phyloP scores from a whole-genome alignment of 352 stramenopile genomes.

The Hyaloperonospora arabidopsidis region DNA sequence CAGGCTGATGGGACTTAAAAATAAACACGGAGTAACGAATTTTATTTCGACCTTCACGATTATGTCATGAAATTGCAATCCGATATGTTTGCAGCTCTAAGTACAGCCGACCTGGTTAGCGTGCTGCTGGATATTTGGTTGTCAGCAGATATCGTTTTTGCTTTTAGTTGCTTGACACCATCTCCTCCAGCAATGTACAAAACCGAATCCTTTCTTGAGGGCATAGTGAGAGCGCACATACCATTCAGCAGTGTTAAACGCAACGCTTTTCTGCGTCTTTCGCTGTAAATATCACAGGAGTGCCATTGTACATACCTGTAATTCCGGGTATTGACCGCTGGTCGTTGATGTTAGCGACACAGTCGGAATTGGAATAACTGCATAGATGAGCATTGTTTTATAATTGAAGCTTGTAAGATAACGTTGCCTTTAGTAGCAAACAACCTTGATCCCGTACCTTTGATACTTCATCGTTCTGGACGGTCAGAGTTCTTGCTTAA shows the following conservation, averaged over 20 bases:
- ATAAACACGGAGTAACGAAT: not conserved
- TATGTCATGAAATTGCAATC: not conserved
- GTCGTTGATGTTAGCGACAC: too few relatives aligned
- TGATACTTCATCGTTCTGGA: not conserved
- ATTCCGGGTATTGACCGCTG: too few relatives aligned
- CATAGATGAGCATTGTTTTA: too few relatives aligned
- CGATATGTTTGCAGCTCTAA: not conserved
- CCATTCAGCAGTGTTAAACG: too few relatives aligned
- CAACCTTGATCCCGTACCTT: too few relatives aligned
- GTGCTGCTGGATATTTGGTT: not conserved
- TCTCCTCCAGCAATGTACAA: not conserved
- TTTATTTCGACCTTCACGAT: not conserved
- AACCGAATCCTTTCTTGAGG: not conserved
- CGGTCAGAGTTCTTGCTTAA: not conserved
- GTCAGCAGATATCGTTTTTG: not conserved
- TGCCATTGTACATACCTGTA: too few relatives aligned
- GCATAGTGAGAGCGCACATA: not conserved
- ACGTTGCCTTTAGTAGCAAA: too few relatives aligned
- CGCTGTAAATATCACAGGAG: too few relatives aligned
- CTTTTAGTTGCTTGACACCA: not conserved
- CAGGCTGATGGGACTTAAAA: not conserved
- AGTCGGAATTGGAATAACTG: too few relatives aligned
- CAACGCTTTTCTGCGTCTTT: too few relatives aligned
- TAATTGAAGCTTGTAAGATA: too few relatives aligned
- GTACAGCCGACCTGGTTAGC: not conserved